Percentiles rank a stretch among this genome's conserved stretches.
These are phyloP conservation scores for Calonectria fujianensis DNA, from an alignment of 2,329 filamentous ascomycete genomes.

Conservation along the genomic window DNA sequence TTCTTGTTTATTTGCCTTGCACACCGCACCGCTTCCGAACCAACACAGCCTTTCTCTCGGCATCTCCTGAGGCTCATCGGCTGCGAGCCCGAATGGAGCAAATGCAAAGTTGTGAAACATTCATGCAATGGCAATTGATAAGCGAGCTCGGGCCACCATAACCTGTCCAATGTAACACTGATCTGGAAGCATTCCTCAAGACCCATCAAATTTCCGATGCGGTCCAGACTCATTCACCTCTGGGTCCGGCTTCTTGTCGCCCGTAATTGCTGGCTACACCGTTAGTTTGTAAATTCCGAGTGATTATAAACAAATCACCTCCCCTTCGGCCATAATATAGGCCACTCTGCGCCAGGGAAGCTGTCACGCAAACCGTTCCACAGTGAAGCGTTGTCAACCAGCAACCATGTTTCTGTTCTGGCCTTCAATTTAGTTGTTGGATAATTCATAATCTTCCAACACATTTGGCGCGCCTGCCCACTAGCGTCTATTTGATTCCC, in stretches of 20 bases:
- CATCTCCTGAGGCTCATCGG: background rate
- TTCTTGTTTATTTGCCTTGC: background rate
- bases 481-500: background rate
- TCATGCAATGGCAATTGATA: background rate
- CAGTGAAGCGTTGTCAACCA: background rate
- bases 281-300: too few relatives aligned
- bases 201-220: constrained; percentile 17
- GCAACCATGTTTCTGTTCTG: background rate
- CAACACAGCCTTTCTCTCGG: background rate
- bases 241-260: background rate
- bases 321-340: background rate
- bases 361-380: constrained; percentile 1
- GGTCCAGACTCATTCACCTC: background rate
- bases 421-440: background rate
- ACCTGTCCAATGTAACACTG: background rate
- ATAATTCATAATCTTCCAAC: background rate
- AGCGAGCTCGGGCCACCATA: background rate
- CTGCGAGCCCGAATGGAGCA: background rate
- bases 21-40: constrained; percentile 2
- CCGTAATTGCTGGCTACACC: background rate
- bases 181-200: constrained; percentile 17
- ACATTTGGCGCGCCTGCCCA: background rate
- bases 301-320: constrained; percentile 2
- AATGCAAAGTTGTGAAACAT: constrained; percentile 2
- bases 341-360: background rate